Conservation (phyloP, 331 rosid genomes). For the Saraca asoca region DNA sequence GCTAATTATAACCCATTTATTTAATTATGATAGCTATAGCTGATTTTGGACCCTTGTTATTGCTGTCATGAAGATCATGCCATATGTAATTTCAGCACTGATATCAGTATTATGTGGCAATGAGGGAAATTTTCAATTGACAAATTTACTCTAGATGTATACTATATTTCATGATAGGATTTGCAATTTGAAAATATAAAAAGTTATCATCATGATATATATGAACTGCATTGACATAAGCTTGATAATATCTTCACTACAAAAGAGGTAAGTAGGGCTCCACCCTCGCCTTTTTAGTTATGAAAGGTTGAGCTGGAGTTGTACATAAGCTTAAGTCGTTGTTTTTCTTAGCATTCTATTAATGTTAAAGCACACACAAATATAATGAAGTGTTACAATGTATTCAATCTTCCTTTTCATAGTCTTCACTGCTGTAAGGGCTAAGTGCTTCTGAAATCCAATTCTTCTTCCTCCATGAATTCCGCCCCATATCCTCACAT, state of each 20-base stretch:
- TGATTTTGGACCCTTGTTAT: constrained; percentile 27
- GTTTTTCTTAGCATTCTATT: not conserved
- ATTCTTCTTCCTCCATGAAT: constrained; percentile 70
- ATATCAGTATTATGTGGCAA: not conserved
- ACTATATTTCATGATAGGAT: not conserved
- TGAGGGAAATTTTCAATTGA: too few species aligned
- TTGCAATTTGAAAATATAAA: constrained; percentile 10
- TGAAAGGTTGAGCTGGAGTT: too few species aligned
- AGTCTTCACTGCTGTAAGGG: constrained; percentile 61
- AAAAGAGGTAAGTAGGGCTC: too few species aligned
- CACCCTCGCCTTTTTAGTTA: too few species aligned
- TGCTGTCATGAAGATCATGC: constrained; percentile 2
- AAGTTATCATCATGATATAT: constrained; percentile 11
- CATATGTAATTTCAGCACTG: not conserved
- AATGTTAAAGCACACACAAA: constrained; percentile 1
- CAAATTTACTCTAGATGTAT: too few species aligned
- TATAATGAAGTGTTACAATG: constrained; percentile 3
- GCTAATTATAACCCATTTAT: constrained; percentile 30
- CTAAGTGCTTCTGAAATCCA: constrained; percentile 73
- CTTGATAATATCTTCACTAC: constrained; percentile 7
- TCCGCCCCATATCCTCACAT: constrained; percentile 74
- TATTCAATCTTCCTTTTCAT: constrained; percentile 46
- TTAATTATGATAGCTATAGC: constrained; percentile 35
- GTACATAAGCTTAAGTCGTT: too few species aligned
- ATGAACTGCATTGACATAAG: constrained; percentile 13